Conservation (phyloP, 1,284 basidiomycete species). For the Ceratobasidium sp. region DNA sequence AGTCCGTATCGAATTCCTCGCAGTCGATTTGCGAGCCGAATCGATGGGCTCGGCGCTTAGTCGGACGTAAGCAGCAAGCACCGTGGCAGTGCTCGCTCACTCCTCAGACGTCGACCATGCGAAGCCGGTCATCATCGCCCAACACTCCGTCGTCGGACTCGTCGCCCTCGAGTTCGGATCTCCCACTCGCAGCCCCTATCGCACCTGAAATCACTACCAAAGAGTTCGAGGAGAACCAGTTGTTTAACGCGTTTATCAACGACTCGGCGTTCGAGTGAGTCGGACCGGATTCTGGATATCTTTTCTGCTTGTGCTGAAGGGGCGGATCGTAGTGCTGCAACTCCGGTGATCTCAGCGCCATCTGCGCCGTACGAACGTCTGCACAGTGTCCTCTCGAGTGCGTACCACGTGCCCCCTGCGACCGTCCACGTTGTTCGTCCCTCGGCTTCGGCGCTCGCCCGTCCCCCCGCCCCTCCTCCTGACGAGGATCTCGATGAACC, state of each 20-base stretch:
- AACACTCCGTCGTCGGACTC: conserved; percentile 43
- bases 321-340: conserved; percentile 16
- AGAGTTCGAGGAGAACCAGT: conserved; percentile 21
- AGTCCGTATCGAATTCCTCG: conserved; percentile 4
- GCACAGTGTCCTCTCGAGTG: conserved; percentile 30
- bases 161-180: conserved; percentile 42
- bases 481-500: conserved; percentile 18
- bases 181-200: conserved; percentile 21
- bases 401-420: conserved; percentile 35
- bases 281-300: not conserved
- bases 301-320: not conserved
- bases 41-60: conserved; percentile 5
- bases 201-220: not conserved
- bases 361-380: conserved; percentile 4
- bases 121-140: conserved; percentile 40
- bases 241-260: conserved; percentile 37
- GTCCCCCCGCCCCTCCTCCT: not conserved
- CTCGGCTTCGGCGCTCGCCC: not conserved
- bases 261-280: conserved; percentile 42
- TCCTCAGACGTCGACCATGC: conserved; percentile 19
- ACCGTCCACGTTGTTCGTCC: conserved; percentile 24
- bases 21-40: not conserved
- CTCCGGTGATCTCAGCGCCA: not conserved
- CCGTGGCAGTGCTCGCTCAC: not conserved
- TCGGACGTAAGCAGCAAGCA: not conserved